Evolutionary conservation across 345 rosid genomes (phyloP).

Genomic region (Salix dunnii): DNA sequence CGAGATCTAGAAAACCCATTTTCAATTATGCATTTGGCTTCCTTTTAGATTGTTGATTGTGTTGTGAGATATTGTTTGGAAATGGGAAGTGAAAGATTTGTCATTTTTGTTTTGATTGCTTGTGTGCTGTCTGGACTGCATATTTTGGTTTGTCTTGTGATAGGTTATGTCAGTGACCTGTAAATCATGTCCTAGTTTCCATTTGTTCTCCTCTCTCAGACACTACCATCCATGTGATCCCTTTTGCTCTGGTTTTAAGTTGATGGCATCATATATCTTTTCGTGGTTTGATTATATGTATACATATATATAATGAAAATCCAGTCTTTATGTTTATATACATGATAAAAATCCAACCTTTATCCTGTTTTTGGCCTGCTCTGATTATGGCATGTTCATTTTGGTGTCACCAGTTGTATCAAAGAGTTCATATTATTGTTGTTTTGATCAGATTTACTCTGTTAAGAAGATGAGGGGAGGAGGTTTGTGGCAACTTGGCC

Average conservation of each 20-base stretch:
- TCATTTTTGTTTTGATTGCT: neutral
- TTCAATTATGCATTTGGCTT: neutral
- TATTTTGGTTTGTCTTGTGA: neutral
- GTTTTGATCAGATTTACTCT: slow-evolving; percentile 26
- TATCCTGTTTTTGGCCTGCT: neutral
- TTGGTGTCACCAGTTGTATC: neutral
- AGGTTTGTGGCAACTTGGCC: slow-evolving; percentile 94
- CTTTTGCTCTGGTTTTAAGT: neutral
- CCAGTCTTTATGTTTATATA: neutral
- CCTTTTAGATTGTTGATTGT: neutral
- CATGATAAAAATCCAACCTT: neutral
- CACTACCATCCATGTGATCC: neutral
- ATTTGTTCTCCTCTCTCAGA: neutral
- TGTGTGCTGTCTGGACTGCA: neutral
- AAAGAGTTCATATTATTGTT: slow-evolving; percentile 7
- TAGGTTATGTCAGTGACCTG: neutral
- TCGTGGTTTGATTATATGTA: neutral
- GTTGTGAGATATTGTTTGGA: neutral
- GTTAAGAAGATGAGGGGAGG: slow-evolving; percentile 78
- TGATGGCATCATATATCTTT: neutral
- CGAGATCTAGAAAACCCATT: slow-evolving; percentile 8
- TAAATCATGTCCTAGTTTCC: neutral
- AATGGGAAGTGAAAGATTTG: neutral
- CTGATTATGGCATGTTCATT: neutral
- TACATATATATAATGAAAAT: neutral